Evolutionary conservation across 768 basidiomycete species (phyloP).

Genomic region (Rhizopogon salebrosus): DNA sequence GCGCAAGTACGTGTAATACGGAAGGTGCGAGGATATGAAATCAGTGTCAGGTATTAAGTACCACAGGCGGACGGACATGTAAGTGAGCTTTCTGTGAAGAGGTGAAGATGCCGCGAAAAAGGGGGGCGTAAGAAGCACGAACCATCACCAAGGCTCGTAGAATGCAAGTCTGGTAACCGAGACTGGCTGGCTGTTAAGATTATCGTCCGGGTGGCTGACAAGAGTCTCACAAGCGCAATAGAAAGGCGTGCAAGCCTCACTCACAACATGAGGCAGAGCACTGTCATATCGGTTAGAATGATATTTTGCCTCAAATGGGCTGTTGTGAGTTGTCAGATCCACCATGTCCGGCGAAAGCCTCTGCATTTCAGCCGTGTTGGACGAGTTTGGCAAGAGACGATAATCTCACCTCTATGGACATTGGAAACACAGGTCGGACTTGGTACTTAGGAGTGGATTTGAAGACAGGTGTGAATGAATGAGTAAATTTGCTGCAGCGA

Average conservation of each 20-base stretch:
- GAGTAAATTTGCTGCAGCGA: neutral
- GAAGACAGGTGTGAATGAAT: neutral
- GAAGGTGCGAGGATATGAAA: neutral
- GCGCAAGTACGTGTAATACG: neutral
- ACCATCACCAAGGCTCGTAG: neutral
- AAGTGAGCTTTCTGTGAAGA: neutral
- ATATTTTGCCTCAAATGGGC: too few species aligned
- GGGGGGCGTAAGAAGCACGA: slow-evolving; percentile 3
- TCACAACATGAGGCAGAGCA: neutral
- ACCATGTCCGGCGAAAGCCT: neutral
- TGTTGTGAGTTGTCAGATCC: neutral
- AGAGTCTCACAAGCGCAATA: neutral
- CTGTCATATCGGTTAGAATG: neutral
- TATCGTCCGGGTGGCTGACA: neutral
- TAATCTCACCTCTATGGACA: neutral
- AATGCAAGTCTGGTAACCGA: neutral
- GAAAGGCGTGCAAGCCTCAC: neutral
- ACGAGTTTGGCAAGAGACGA: neutral
- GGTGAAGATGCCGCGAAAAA: neutral
- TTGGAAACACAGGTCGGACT: neutral
- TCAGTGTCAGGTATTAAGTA: slow-evolving; percentile 1
- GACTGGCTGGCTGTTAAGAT: neutral
- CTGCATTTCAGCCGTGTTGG: neutral
- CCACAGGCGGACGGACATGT: neutral
- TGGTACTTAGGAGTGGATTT: neutral